Percentiles rank a stretch among this genome's conserved stretches.
Evolutionary conservation across 371 early-diverging fungal genomes (phyloP).

Genomic region (Syncephalastrum contaminatum): DNA sequence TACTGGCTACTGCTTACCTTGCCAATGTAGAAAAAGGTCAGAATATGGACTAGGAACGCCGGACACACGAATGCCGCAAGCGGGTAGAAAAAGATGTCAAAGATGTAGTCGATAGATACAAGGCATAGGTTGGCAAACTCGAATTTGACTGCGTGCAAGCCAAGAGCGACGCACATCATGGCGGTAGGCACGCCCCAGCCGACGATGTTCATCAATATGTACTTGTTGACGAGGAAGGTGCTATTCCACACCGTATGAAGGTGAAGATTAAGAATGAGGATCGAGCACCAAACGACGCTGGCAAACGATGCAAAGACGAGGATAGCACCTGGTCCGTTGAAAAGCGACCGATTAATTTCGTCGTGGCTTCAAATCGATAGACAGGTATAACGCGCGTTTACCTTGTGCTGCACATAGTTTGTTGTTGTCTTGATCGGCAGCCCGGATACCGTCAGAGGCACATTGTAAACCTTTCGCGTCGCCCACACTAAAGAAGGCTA

Average conservation of each 20-base stretch:
- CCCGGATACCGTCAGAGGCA: conserved; percentile 30
- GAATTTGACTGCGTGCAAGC: conserved; percentile 51
- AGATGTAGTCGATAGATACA: conserved; percentile 47
- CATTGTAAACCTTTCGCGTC: conserved; percentile 58
- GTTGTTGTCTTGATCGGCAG: conserved; percentile 58
- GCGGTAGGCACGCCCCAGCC: conserved; percentile 63
- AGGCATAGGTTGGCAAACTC: conserved; percentile 63
- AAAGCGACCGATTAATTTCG: no score
- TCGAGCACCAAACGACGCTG: conserved; percentile 62
- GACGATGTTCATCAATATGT: conserved; percentile 46
- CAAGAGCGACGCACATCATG: conserved; percentile 49
- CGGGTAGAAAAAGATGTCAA: conserved; percentile 59
- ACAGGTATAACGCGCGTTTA: not conserved
- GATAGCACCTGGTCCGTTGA: conserved; percentile 35
- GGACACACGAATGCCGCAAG: conserved; percentile 61
- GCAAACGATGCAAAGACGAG: conserved; percentile 58
- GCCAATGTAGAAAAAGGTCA: conserved; percentile 65
- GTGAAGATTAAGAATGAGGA: conserved; percentile 63
- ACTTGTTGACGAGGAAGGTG: conserved; percentile 54
- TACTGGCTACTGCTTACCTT: conserved; percentile 16
- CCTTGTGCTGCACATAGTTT: conserved; percentile 62
- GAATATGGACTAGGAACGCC: conserved; percentile 54
- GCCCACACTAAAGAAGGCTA: conserved; percentile 54
- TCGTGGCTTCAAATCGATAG: no score
- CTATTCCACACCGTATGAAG: conserved; percentile 69